Conservation (phyloP, 768 basidiomycete species). For the Suillus plorans region DNA sequence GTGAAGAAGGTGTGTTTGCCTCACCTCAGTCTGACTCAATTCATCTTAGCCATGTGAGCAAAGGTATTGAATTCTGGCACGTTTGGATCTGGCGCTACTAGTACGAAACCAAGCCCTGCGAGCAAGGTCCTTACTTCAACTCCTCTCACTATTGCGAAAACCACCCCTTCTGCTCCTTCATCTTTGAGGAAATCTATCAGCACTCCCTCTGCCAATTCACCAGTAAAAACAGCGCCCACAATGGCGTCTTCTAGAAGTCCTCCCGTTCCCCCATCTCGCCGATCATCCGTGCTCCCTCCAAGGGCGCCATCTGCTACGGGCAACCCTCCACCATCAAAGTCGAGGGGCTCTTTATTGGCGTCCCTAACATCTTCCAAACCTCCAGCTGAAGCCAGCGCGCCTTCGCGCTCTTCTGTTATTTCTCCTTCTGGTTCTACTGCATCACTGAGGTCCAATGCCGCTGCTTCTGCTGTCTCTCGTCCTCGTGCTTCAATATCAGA, state of each 20-base stretch:
- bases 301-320: conserved; percentile 42
- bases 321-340: conserved; percentile 35
- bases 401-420: conserved; percentile 48
- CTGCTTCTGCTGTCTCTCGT: conserved; percentile 37
- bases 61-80: conserved; percentile 68
- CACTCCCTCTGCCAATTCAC: conserved; percentile 27
- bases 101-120: conserved; percentile 41
- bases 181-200: conserved; percentile 29
- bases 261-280: conserved; percentile 31
- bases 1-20: conserved; percentile 65
- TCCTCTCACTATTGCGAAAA: conserved; percentile 32
- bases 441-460: conserved; percentile 44
- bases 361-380: conserved; percentile 26
- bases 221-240: conserved; percentile 29
- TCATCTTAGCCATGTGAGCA: conserved; percentile 28
- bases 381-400: conserved; percentile 21
- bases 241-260: conserved; percentile 33
- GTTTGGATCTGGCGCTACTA: conserved; percentile 51
- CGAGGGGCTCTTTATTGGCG: conserved; percentile 32
- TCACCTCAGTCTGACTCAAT: conserved; percentile 17
- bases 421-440: conserved; percentile 55
- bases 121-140: conserved; percentile 40
- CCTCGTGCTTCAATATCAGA: conserved; percentile 73
- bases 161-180: conserved; percentile 25
- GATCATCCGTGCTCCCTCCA: conserved; percentile 32